Evolutionary conservation across 441 rosid species (phyloP), one percentile per base, ranked within the genome.

Genomic region (Pelargonium fulgidum): DNA sequence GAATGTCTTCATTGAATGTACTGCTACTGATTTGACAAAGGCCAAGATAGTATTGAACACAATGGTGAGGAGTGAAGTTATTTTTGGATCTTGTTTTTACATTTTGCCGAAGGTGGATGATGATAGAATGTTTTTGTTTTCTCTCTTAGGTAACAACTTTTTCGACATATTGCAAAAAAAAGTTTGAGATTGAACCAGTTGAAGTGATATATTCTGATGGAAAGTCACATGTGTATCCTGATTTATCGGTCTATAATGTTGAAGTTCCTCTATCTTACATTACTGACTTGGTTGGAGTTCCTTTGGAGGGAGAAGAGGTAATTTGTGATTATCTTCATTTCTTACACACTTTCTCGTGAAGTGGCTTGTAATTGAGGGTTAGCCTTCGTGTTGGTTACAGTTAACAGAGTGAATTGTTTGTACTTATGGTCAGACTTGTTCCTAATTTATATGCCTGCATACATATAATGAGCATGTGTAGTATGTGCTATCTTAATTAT

Each of bases 1-100:
- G 83, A 94, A 92, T 81, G 90, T 94, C 77, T 83, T 94, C 77
- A 85, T 92, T 76, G 99, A 94, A 75, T 94, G 99, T 79, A 94
- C 98, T 12, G 98, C 98, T 65, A 92, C 90, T 7, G 99, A 94
- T 79, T 78, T 92, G 80, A 90, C 94, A 2, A 90, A 90, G 88
- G 99, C 99, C 75, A 92, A 85, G 77, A 85, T 83, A 78, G 99
- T 94, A 64, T 74, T 94, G 78, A 94, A 89, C 82, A 90, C 98
- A 75, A 84, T 92, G 93, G 98, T 93, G 82, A 73, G 72, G 17
- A 59, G 63, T 76, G 44, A 67, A 62, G 66, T 71, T 47, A 44
- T 24, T 65, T 58, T 77, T 67, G 58, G 22, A 52, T 16, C 65
- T 45, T 33, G 19, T 69, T 64, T 78, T 24, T 56, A 20, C 29